These are phyloP conservation scores for Rhodomyrtus psidioides DNA, from an alignment of 441 rosid genomes.

Conservation along the genomic window DNA sequence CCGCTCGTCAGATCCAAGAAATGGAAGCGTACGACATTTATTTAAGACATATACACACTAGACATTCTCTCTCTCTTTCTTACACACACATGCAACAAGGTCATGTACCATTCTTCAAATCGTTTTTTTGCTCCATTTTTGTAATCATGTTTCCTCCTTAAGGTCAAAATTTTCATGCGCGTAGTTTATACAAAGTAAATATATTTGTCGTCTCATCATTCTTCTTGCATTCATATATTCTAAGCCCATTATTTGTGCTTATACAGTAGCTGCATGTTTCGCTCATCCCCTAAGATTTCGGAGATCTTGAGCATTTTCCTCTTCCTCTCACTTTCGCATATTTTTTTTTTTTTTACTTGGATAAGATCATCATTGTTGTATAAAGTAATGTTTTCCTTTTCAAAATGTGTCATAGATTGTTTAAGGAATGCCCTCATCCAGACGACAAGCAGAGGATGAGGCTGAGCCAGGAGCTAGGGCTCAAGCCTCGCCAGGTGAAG, in stretches of 20 bases:
- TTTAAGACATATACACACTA: not conserved
- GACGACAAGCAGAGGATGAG: slow-evolving; percentile 85
- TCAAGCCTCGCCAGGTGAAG: slow-evolving; percentile 94
- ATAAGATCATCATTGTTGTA: not conserved
- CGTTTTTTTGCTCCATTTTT: not conserved
- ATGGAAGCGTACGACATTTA: slow-evolving; percentile 67
- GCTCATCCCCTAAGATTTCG: not conserved
- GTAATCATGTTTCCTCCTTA: not conserved
- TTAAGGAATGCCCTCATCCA: slow-evolving; percentile 89
- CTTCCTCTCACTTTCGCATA: not conserved
- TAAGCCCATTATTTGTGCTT: not conserved
- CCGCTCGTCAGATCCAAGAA: slow-evolving; percentile 87
- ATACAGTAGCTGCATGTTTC: not conserved
- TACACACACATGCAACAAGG: not conserved
- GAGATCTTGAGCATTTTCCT: not conserved
- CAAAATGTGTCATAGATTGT: slow-evolving; percentile 42
- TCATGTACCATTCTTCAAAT: not conserved
- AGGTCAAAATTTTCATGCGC: not conserved
- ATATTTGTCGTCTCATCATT: not conserved
- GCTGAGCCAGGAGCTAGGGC: slow-evolving; percentile 81
- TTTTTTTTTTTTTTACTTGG: not conserved
- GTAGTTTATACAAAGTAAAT: not conserved
- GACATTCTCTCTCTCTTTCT: not conserved
- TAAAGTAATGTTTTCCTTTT: not conserved
- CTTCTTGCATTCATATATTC: not conserved